Conservation (phyloP, 345 rosid genomes). For the Garcia nutans region DNA sequence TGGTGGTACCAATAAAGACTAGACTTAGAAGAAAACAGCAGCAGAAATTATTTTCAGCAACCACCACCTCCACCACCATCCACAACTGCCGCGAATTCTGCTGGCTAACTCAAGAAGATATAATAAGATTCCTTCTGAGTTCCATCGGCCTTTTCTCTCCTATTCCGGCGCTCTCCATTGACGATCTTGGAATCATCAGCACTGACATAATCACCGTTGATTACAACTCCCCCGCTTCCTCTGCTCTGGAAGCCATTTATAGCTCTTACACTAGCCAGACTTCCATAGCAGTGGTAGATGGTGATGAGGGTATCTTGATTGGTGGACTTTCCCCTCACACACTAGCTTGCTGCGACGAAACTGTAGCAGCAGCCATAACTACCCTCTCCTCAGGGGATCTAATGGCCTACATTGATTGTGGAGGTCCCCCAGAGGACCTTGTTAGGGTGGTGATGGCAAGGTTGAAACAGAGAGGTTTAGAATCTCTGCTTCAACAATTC, state of each 20-base stretch:
- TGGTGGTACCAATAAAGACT: slow-evolving; percentile 71
- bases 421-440: slow-evolving; percentile 78
- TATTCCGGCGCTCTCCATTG: slow-evolving; percentile 59
- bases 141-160: slow-evolving; percentile 76
- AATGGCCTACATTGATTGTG: slow-evolving; percentile 84
- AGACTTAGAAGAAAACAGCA: slow-evolving; percentile 47
- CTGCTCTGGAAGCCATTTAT: slow-evolving; percentile 49
- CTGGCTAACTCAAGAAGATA: slow-evolving; percentile 91
- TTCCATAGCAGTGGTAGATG: slow-evolving; percentile 69
- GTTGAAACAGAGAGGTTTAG: slow-evolving; percentile 46
- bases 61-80: slow-evolving; percentile 24
- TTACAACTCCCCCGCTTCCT: slow-evolving; percentile 62
- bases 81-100: slow-evolving; percentile 73
- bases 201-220: slow-evolving; percentile 50
- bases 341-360: slow-evolving; percentile 26
- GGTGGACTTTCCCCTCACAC: slow-evolving; percentile 84
- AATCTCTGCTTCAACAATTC: slow-evolving; percentile 52
- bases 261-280: slow-evolving; percentile 52
- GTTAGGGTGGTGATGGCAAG: slow-evolving; percentile 47
- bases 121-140: slow-evolving; percentile 69
- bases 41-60: slow-evolving; percentile 28
- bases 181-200: slow-evolving; percentile 55
- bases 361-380: slow-evolving; percentile 49
- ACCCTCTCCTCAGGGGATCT: slow-evolving; percentile 74
- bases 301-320: slow-evolving; percentile 46